Conservation (phyloP, 257 asterid species). For the Handroanthus guayacan region DNA sequence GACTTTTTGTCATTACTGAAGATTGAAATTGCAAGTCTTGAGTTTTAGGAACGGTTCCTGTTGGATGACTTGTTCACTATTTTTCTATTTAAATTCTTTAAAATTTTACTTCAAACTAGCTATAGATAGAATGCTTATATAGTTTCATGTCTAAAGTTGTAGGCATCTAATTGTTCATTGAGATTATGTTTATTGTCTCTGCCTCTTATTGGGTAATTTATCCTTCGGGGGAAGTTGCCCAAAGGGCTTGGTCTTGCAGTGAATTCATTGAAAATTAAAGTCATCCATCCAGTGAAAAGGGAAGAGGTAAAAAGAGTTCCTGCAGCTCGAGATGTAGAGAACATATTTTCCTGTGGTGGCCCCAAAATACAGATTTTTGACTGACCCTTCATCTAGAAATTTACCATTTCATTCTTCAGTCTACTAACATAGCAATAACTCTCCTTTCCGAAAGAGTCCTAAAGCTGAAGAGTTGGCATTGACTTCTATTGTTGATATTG, state of each 20-base stretch:
- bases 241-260: not conserved
- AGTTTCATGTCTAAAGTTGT: not conserved
- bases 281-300: constrained; percentile 1
- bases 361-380: not conserved
- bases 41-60: not conserved
- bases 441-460: not conserved
- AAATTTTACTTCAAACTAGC: not conserved
- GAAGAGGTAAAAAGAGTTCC: not conserved
- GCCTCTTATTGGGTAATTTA: constrained; percentile 10
- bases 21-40: not conserved
- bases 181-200: not conserved
- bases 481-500: not conserved
- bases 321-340: not conserved
- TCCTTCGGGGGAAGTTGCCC: not conserved
- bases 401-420: not conserved
- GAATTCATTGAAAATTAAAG: not conserved
- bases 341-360: not conserved
- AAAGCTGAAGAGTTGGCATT: not conserved
- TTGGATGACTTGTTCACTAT: not conserved
- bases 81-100: not conserved
- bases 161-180: not conserved
- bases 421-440: not conserved
- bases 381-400: not conserved
- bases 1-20: not conserved
- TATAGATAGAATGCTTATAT: not conserved